These are phyloP conservation scores for Allomyces arbusculus DNA, from an alignment of 192 early-diverging fungal species.

Conservation along the genomic window DNA sequence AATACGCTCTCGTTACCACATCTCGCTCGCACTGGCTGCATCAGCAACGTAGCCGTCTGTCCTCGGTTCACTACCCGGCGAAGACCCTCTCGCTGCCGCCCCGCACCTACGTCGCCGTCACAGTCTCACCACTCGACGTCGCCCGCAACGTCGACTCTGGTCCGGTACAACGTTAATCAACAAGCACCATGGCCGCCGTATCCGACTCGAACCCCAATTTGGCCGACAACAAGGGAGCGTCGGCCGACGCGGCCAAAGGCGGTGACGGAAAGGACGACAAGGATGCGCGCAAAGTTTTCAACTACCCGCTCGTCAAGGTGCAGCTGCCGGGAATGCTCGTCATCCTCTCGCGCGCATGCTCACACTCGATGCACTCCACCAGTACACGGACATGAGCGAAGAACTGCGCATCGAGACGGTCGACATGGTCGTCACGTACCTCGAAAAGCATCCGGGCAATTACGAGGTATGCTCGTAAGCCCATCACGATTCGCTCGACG, in stretches of 20 bases:
- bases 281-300: constrained; percentile 28
- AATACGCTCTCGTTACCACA: too few species aligned
- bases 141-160: too few species aligned
- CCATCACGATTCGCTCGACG: neutral
- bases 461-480: constrained; percentile 20
- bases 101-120: too few species aligned
- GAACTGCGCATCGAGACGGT: constrained; percentile 29
- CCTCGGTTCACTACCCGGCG: too few species aligned
- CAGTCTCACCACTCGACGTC: too few species aligned
- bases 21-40: too few species aligned
- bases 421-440: constrained; percentile 36
- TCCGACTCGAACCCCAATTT: neutral
- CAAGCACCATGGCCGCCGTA: neutral
- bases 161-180: neutral
- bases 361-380: neutral
- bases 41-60: too few species aligned
- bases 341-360: neutral
- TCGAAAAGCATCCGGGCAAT: constrained; percentile 35
- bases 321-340: neutral
- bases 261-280: constrained; percentile 24
- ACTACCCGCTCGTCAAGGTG: constrained; percentile 37
- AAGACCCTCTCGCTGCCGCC: too few species aligned
- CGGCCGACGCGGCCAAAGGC: constrained; percentile 6
- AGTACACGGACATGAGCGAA: constrained; percentile 24
- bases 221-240: constrained; percentile 11